These are phyloP conservation scores for Lachnellula hyalina DNA, from an alignment of 2,329 filamentous ascomycete species.

Conservation along the genomic window DNA sequence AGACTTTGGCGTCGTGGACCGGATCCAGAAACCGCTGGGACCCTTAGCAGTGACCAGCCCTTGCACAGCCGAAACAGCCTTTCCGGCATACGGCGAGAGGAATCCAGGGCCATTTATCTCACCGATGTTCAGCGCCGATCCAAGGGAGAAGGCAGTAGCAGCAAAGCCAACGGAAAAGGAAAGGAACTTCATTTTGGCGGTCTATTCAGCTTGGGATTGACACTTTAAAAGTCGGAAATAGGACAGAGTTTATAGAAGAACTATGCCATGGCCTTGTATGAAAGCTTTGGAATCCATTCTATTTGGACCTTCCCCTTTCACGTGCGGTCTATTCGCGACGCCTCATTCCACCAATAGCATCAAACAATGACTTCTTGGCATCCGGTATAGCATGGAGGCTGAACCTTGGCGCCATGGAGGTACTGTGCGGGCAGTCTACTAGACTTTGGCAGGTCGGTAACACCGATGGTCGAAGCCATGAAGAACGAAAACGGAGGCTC, in stretches of 20 bases:
- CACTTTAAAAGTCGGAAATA: neutral
- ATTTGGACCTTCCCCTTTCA: neutral
- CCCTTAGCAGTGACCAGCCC: conserved; percentile 62
- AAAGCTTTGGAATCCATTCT: neutral
- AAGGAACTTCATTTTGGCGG: neutral
- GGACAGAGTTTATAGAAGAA: neutral
- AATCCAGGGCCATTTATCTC: conserved; percentile 63
- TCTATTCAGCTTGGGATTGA: neutral
- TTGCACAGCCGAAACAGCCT: conserved; percentile 52
- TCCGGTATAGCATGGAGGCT: neutral
- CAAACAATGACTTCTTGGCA: neutral
- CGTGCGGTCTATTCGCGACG: neutral
- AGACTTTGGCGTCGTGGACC: conserved; percentile 52
- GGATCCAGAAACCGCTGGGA: conserved; percentile 58
- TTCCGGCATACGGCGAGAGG: conserved; percentile 54
- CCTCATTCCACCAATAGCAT: neutral
- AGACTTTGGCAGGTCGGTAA: neutral
- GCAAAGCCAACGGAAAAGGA: neutral
- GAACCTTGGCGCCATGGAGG: neutral
- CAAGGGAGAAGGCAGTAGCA: neutral
- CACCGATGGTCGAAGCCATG: neutral
- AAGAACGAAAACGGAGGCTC: no score
- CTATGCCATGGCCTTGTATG: neutral
- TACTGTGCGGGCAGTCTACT: neutral
- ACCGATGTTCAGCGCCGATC: conserved; percentile 41